Base-by-base conservation (phyloP, 2,329 filamentous ascomycete genomes). In the Stagonosporopsis rhizophila region DNA sequence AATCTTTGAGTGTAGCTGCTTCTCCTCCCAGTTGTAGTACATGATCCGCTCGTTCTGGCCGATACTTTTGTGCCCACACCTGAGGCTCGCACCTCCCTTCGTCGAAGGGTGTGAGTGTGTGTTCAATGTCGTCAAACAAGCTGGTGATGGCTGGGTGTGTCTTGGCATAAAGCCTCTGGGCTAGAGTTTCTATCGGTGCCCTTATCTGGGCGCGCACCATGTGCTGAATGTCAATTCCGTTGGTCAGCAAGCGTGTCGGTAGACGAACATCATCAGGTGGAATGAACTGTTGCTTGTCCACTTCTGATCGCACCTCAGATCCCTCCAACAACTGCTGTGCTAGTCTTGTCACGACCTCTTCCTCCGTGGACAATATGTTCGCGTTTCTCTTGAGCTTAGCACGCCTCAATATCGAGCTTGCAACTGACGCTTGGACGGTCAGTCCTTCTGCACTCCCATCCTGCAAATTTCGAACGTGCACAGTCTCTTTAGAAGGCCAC, bases 41-140 rank as follows among this genome's bases (percentile, higher is more conserved):
- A 55, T 94, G 87, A 4, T 80, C 79, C 2, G 91, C 87, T 32
- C 77, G 80, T 23, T 75, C 77, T 0, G 95, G 95, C 0, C 90
- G 86, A 76, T 98, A 96, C 69, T 98, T 97, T 37, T 94, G 88
- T 2, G 82, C 75, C 95, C 95, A 99, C 8, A 86, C 77, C 25
- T 83, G 77, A 2, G 80, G 81, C 69, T 98, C 94, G 65, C 90
- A 96, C 45, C 83, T 83, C 8, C 88, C 90, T 59, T 79, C 84
- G 72, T 99, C 95, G 68, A 93, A 97, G 0, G 93, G 87, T 4
- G 90, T 93, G 12, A 93, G 80, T 0, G 81, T 81, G 1, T 80
- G 81, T 40, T 81, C 77, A 28, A 97, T 81, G 0, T 82, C 80
- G 2, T 80, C 73, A 65, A 87, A 90, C 2, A 92, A 78, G 2